Base-by-base conservation (phyloP, 2,329 filamentous ascomycete species). In the Pestalotiopsis sp. region DNA sequence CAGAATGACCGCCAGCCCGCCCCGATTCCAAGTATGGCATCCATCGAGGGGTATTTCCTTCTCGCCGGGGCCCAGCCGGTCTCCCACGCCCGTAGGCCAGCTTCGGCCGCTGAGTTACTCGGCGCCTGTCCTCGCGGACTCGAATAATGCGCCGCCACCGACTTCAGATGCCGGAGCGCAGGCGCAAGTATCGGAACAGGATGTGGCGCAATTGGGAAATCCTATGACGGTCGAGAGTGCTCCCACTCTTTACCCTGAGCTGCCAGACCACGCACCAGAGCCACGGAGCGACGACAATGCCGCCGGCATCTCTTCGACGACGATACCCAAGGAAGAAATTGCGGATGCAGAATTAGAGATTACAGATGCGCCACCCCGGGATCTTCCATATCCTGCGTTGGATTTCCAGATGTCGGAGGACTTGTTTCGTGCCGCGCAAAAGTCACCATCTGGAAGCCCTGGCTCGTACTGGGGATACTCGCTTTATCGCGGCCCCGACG, bases 401-500 rank as follows among this genome's bases (percentile, higher is more conserved):
- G 76, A 82, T 0, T 89, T 81, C 75, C 84, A 85, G 69, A 85
- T 89, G 59, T 78, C 81, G 1, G 76, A 81, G 38, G 78, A 84
- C 3, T 69, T 81, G 23, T 88, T 88, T 70, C 76, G 79, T 4
- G 80, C 81, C 1, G 89, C 89, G 1, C 85, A 83, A 69, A 75
- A 80, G 4, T 85, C 87, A 1, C 72, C 78, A 0, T 72, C 79
- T 4, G 86, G 82, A 11, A 81, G 83, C 0, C 75, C 79, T 1
- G 80, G 79, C 62, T 90, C 89, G 0, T 93, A 84, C 76, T 96
- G 92, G 92, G 89, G 86, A 1, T 88, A 94, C 77, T 83, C 76
- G 1, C 78, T 94, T 68, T 96, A 95, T 76, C 86, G 89, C 11
- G 87, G 86, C 4, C 79, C 86, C 58, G 71, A 74, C 61, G 76